Evolutionary conservation across 768 basidiomycete genomes (phyloP).

Genomic region (Lentinula raphanica): DNA sequence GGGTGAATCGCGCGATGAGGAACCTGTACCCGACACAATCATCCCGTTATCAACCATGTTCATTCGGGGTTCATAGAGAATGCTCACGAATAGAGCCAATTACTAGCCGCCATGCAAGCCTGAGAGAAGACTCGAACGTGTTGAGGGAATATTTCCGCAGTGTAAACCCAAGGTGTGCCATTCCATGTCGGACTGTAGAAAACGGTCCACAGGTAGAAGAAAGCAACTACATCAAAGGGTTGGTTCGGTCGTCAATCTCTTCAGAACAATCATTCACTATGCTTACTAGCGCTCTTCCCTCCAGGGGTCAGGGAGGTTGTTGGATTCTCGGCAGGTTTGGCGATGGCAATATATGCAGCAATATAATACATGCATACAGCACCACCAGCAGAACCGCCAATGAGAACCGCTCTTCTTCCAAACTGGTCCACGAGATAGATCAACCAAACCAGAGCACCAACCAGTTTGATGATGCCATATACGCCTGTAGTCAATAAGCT

Average conservation of each 20-base stretch:
- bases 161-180: conserved; percentile 42
- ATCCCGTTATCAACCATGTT: too few relatives aligned
- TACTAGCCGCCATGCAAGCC: conserved; percentile 30
- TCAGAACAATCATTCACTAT: neutral
- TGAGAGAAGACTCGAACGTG: conserved; percentile 34
- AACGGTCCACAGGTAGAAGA: conserved; percentile 34
- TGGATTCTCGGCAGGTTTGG: conserved; percentile 21
- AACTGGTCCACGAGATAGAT: conserved; percentile 35
- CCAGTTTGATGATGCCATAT: conserved; percentile 37
- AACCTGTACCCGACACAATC: conserved; percentile 11
- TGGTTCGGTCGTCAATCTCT: neutral
- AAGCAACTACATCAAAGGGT: conserved; percentile 20
- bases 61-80: too few relatives aligned
- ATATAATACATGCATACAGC: conserved; percentile 39
- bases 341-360: conserved; percentile 38
- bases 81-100: conserved; percentile 18
- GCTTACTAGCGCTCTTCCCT: conserved; percentile 27
- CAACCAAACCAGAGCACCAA: conserved; percentile 35
- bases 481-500: conserved; percentile 42
- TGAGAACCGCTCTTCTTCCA: conserved; percentile 36
- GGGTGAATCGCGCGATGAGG: conserved; percentile 32
- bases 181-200: conserved; percentile 38
- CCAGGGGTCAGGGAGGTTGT: conserved; percentile 17
- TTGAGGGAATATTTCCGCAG: conserved; percentile 36
- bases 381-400: conserved; percentile 35